Evolutionary conservation across 2,329 filamentous ascomycete genomes (phyloP).

Genomic region (Ascochyta koolunga): DNA sequence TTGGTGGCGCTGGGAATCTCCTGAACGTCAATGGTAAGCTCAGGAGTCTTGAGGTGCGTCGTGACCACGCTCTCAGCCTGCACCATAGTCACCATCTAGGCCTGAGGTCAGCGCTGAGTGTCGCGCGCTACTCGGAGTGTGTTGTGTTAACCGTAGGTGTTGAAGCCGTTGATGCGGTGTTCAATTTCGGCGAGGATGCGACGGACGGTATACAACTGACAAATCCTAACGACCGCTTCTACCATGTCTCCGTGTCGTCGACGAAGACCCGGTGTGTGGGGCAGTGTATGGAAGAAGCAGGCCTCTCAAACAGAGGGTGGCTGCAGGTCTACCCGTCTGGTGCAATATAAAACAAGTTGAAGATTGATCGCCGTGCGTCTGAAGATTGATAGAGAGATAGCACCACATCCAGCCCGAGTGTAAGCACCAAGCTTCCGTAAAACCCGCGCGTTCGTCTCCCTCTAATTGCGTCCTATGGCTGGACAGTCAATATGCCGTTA

Average conservation of each 20-base stretch:
- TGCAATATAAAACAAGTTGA: conserved; percentile 37
- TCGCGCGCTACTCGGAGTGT: conserved; percentile 19
- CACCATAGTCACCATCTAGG: conserved; percentile 48
- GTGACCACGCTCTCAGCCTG: conserved; percentile 41
- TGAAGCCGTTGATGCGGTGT: conserved; percentile 51
- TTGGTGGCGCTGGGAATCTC: conserved; percentile 39
- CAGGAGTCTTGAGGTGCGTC: conserved; percentile 38
- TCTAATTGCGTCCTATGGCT: conserved; percentile 46
- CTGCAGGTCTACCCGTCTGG: conserved; percentile 28
- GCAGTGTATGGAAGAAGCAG: conserved; percentile 34
- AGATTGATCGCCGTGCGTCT: conserved; percentile 41
- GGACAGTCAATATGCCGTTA: conserved; percentile 48
- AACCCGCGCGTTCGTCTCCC: conserved; percentile 38
- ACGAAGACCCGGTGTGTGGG: conserved; percentile 30
- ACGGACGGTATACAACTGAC: conserved; percentile 48
- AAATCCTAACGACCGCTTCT: conserved; percentile 37
- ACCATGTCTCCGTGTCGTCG: conserved; percentile 45
- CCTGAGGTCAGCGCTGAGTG: conserved; percentile 21
- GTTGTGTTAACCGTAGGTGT: conserved; percentile 47
- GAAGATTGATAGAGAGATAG: conserved; percentile 43
- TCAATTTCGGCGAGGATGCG: conserved; percentile 49
- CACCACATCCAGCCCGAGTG: conserved; percentile 38
- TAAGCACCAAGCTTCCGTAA: conserved; percentile 41
- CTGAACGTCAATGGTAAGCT: conserved; percentile 42
- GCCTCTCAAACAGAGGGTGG: conserved; percentile 30